phyloP scores from a whole-genome alignment of 129 eudicot species.

The Chrysanthemum makinoi region DNA sequence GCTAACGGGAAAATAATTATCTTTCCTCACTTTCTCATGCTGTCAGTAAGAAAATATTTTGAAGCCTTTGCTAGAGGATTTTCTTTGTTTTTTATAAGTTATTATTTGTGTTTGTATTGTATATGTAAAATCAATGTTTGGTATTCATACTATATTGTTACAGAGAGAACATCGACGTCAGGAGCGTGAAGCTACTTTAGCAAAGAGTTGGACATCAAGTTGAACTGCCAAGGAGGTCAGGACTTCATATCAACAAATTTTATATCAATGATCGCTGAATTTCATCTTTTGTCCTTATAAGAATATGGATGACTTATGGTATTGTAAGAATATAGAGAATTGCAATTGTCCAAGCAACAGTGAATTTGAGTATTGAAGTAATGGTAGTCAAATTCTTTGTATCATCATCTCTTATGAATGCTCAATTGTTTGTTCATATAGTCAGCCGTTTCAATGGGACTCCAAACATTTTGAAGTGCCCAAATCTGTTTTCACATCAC shows the following conservation, averaged over 20 bases:
- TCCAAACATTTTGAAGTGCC: no score
- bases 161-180: constrained; percentile 59
- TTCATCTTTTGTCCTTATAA: neutral
- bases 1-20: neutral
- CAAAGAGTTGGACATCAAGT: constrained; percentile 33
- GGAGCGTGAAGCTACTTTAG: constrained; percentile 50
- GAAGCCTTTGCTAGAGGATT: neutral
- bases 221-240: constrained; percentile 29
- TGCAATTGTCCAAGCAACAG: no score
- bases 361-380: no score
- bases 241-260: neutral
- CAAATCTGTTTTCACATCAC: no score
- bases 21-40: no score
- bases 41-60: neutral
- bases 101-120: constrained; percentile 13
- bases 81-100: neutral
- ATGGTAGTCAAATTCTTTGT: no score
- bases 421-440: no score
- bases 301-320: no score
- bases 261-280: neutral
- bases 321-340: no score
- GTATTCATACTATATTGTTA: neutral
- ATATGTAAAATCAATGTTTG: neutral
- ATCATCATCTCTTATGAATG: no score
- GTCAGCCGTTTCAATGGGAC: no score